A percentile compares a stretch with the other conserved stretches of the same genome.
Conservation (phyloP, 2,329 filamentous ascomycete species). For the Cadophora gregata region DNA sequence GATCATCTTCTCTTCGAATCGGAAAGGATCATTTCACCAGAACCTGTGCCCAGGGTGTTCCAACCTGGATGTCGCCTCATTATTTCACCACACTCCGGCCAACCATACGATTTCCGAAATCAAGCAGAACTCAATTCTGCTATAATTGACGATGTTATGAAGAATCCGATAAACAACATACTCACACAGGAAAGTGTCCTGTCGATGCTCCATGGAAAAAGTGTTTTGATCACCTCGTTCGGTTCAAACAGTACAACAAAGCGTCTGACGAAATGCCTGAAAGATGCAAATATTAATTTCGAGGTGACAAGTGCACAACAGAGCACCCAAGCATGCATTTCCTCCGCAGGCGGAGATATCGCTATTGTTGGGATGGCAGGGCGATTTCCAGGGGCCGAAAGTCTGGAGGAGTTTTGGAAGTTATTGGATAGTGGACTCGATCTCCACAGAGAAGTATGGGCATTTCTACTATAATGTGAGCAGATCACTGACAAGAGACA, state of each 20-base stretch:
- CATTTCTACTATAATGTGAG: neutral
- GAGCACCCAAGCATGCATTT: neutral
- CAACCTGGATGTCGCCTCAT: neutral
- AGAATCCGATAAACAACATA: slow-evolving; percentile 8
- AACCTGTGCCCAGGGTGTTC: neutral
- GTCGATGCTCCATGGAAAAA: neutral
- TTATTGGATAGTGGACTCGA: slow-evolving; percentile 75
- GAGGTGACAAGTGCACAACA: neutral
- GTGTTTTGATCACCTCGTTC: neutral
- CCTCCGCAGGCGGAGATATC: slow-evolving; percentile 13
- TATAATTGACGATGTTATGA: slow-evolving; percentile 1
- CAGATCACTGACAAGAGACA: slow-evolving; percentile 2
- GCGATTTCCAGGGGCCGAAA: slow-evolving; percentile 71
- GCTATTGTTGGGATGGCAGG: slow-evolving; percentile 79
- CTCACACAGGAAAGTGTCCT: neutral
- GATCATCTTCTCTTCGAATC: neutral
- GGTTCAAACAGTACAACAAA: slow-evolving; percentile 4
- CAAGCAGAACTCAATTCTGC: slow-evolving; percentile 1
- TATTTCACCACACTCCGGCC: slow-evolving; percentile 1
- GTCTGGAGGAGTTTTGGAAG: slow-evolving; percentile 75
- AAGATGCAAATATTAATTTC: neutral
- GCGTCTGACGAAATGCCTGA: neutral
- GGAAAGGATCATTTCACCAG: neutral
- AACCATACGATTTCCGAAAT: neutral
- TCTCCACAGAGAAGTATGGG: slow-evolving; percentile 51